Base-by-base conservation (phyloP, 352 stramenopile species). In the Aphanomyces stellatus region DNA sequence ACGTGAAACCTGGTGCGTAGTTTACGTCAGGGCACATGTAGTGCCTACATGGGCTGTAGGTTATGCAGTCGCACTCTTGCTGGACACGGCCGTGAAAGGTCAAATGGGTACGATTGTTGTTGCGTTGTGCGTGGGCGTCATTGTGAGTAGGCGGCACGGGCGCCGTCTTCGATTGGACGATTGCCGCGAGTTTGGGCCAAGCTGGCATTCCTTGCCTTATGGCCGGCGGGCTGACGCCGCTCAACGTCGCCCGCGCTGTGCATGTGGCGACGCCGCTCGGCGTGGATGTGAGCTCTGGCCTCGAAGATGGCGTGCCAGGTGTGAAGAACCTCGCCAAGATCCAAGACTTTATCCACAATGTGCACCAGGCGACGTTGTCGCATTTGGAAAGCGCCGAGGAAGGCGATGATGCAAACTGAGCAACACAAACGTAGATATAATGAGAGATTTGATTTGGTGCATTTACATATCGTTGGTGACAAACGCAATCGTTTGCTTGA, bases 11-110 rank as follows among this genome's bases (percentile, higher is more conserved):
- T 68, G 53, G 76, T 65, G 11, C 17, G 67, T n/a, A n/a, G n/a
- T n/a, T n/a, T 72, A 35, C 41, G 69, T 43, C 13, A n/a, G 31
- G 69, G 40, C 37, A 68, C 30, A 30, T 28, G 8, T 19, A 49
- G 33, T 34, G 19, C 25, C 2, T 24, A n/a, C 11, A 53, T 7
- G 1, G 19, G n/a, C 13, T 28, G 11, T 59, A 63, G 85, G 83
- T 0, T 73, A 88, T 4, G 87, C 90, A 19, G 90, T 93, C 71
- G 94, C 83, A 59, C 81, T 99, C 56, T 72, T 99, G 53, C 78
- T 99, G 15, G 97, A 99, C 73, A 99, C 96, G 24, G 95, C 86
- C 33, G 91, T 99, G 56, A 98, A 98, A 70, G 95, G 93, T 3
- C 78, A 94, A 49, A 69, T 69, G 48, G 41, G 48, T 65, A 63